Evolutionary conservation across 2,329 filamentous ascomycete genomes (phyloP).

Genomic region (Exophiala calicioides): DNA sequence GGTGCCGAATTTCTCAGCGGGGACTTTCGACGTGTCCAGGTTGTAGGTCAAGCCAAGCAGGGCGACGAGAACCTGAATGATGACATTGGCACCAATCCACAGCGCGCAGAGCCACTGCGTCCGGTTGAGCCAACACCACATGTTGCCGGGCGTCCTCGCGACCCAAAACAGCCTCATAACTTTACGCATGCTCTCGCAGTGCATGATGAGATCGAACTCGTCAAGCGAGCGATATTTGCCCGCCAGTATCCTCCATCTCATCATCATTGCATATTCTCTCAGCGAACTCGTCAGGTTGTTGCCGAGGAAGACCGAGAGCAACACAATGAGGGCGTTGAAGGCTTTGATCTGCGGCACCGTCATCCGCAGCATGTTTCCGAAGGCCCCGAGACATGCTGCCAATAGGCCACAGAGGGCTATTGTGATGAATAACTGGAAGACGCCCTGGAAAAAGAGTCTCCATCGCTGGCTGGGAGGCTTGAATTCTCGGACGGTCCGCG

Average conservation of each 20-base stretch:
- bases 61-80: conserved; percentile 27
- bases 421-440: conserved; percentile 27
- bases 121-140: conserved; percentile 22
- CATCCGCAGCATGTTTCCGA: conserved; percentile 19
- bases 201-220: conserved; percentile 31
- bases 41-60: conserved; percentile 31
- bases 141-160: conserved; percentile 17
- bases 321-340: conserved; percentile 31
- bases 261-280: conserved; percentile 27
- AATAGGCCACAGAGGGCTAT: conserved; percentile 23
- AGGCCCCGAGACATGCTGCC: conserved; percentile 20
- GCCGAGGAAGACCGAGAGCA: conserved; percentile 28
- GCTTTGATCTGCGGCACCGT: conserved; percentile 25
- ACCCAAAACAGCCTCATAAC: conserved; percentile 27
- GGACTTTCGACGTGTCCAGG: conserved; percentile 23
- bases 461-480: conserved; percentile 24
- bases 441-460: conserved; percentile 21
- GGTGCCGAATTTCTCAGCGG: conserved; percentile 86
- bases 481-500: conserved; percentile 26
- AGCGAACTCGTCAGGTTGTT: conserved; percentile 26
- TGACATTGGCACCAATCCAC: conserved; percentile 26
- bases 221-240: conserved; percentile 28
- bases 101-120: conserved; percentile 27
- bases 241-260: conserved; percentile 30
- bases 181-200: conserved; percentile 28